Conservation (phyloP, 2,329 filamentous ascomycete species). For the Penicillium hordei region DNA sequence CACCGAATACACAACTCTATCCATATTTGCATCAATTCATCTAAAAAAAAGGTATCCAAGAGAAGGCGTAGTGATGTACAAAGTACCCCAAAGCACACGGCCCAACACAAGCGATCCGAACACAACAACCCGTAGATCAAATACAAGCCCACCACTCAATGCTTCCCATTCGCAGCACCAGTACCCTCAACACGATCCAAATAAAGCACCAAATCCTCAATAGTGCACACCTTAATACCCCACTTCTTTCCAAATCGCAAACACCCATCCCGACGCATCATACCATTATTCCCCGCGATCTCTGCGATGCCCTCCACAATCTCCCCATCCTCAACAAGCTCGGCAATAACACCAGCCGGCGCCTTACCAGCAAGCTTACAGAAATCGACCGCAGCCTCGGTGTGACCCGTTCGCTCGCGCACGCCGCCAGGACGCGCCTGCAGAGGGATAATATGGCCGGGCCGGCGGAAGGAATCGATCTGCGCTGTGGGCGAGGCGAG, state of each 20-base stretch:
- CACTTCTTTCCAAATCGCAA: slow-evolving; percentile 82
- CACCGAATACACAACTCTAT: not conserved
- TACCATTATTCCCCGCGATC: slow-evolving; percentile 65
- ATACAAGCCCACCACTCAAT: slow-evolving; percentile 22
- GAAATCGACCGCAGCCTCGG: slow-evolving; percentile 89
- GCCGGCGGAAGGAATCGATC: slow-evolving; percentile 68
- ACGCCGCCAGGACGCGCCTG: slow-evolving; percentile 78
- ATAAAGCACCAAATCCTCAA: slow-evolving; percentile 81
- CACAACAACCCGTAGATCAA: not conserved
- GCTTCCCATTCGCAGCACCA: slow-evolving; percentile 36
- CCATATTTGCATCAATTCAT: slow-evolving; percentile 16
- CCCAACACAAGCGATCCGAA: slow-evolving; percentile 7
- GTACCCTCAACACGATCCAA: slow-evolving; percentile 71
- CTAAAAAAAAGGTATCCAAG: slow-evolving; percentile 14
- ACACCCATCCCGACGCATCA: slow-evolving; percentile 89
- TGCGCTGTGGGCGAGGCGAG: slow-evolving; percentile 67
- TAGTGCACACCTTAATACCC: slow-evolving; percentile 91
- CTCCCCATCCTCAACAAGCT: slow-evolving; percentile 84
- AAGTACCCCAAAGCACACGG: slow-evolving; percentile 7
- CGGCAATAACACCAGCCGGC: slow-evolving; percentile 77
- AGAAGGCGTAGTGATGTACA: slow-evolving; percentile 17
- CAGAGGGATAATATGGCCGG: slow-evolving; percentile 88
- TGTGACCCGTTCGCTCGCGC: slow-evolving; percentile 77
- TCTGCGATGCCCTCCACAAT: slow-evolving; percentile 68
- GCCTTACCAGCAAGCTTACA: slow-evolving; percentile 80